Evolutionary conservation across 208 protist genomes (phyloP).

Genomic region (Trichomonas vaginalis): DNA sequence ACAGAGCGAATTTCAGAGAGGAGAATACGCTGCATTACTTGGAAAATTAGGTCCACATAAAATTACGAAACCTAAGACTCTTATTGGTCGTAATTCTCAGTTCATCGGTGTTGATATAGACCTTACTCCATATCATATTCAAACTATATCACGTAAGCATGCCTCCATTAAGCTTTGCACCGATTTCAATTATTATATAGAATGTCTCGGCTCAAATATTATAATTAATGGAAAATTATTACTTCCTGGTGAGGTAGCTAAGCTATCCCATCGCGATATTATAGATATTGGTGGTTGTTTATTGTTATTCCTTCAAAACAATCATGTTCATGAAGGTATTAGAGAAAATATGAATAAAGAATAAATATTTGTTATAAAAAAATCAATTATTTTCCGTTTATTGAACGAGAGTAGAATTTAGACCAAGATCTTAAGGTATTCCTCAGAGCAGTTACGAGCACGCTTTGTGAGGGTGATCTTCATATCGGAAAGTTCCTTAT

Average conservation of each 20-base stretch:
- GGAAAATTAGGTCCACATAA: neutral
- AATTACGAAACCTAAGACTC: neutral
- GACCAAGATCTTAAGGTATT: slow-evolving; percentile 52
- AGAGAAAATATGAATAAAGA: neutral
- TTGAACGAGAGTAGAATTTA: slow-evolving; percentile 3
- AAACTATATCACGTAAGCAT: neutral
- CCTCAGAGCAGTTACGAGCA: slow-evolving; percentile 53
- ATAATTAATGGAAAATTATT: neutral
- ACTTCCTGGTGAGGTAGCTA: neutral
- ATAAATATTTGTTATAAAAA: neutral
- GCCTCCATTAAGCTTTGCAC: neutral
- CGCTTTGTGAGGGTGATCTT: slow-evolving; percentile 67
- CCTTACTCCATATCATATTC: neutral
- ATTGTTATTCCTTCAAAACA: neutral
- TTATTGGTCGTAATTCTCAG: neutral
- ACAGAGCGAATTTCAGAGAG: neutral
- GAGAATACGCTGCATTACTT: neutral
- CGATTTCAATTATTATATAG: neutral
- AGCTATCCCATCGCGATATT: neutral
- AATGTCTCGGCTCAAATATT: neutral
- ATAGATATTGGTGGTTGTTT: neutral
- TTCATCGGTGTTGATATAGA: neutral
- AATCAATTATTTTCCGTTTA: neutral
- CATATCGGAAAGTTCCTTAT: slow-evolving; percentile 78
- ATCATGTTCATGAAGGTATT: neutral